Base-by-base conservation (phyloP, 179 eudicot species). In the Silene coronaria region DNA sequence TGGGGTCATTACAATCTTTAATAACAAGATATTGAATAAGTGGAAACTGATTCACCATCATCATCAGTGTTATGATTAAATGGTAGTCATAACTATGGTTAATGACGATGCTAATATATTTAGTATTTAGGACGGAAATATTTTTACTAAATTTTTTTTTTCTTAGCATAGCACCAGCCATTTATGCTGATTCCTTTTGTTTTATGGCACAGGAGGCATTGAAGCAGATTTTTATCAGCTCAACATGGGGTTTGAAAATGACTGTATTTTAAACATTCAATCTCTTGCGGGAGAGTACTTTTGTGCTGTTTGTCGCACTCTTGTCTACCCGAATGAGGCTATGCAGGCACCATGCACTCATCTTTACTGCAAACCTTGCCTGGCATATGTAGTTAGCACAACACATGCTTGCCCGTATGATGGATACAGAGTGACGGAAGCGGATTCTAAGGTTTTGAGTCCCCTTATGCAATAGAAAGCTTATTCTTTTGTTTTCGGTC, bases 221-320 rank as follows among this genome's bases (percentile, higher is more conserved):
- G 59, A n/a, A 17, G 11, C 24, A 26, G 76, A 71, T 71, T 65
- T 51, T 24, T 9, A 19, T 48, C 30, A 57, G 63, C 9, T 70
- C 59, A 81, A 64, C 67, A 96, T 96, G 99, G 99, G 99, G 14
- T 93, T 96, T 51, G 99, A 96, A 76, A 90, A 84, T 46, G 99
- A 93, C 68, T 93, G 99, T 88, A 91, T 93, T 30, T 51, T 89
- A 23, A 88, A 96, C 73, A 89, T 91, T 67, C 93, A 88, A 45
- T 80, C 92, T 34, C 89, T 93, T 62, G 85, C 91, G 11, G 96
- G 97, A 62, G 98, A 96, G 79, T 96, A 93, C 78, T 96, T 96
- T 77, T 96, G 98, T 67, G 97, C 96, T 7, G 96, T 96, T 26
- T 96, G 99, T 84, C 90, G 89, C 63, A 88, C 88, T 19, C 99